phyloP scores from a whole-genome alignment of 106 monocot species.

The Allium sativum region DNA sequence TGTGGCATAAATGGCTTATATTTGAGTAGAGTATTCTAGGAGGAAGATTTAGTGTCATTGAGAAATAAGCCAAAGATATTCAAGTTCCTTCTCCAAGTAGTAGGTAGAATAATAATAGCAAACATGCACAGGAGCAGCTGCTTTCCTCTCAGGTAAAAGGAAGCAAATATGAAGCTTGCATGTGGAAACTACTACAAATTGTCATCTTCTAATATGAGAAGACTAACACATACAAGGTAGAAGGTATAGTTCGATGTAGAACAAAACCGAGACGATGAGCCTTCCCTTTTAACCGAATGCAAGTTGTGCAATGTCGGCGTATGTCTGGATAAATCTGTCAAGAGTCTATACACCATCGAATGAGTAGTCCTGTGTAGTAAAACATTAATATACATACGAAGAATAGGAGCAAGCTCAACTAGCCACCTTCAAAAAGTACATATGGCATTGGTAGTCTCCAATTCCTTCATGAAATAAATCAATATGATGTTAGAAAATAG shows the following conservation, averaged over 20 bases:
- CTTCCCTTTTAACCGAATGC: slow-evolving; percentile 51
- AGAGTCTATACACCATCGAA: slow-evolving; percentile 55
- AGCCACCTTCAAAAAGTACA: slow-evolving; percentile 49
- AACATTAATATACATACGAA: slow-evolving; percentile 32
- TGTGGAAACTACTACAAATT: slow-evolving; percentile 55
- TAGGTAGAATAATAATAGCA: slow-evolving; percentile 38
- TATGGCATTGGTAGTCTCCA: slow-evolving; percentile 63
- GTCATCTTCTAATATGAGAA: slow-evolving; percentile 65
- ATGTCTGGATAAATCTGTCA: slow-evolving; percentile 27
- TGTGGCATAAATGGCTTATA: slow-evolving; percentile 56
- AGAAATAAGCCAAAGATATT: slow-evolving; percentile 47
- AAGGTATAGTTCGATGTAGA: slow-evolving; percentile 71
- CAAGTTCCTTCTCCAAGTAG: slow-evolving; percentile 55
- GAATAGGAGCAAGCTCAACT: slow-evolving; percentile 50
- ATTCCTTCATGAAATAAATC: slow-evolving; percentile 25
- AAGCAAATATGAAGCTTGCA: slow-evolving; percentile 9
- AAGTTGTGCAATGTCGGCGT: slow-evolving; percentile 54
- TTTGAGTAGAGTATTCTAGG: slow-evolving; percentile 29
- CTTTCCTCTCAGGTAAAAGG: slow-evolving; percentile 32
- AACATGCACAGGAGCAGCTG: slow-evolving; percentile 42
- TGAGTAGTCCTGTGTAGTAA: slow-evolving; percentile 64
- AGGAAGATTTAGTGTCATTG: slow-evolving; percentile 63
- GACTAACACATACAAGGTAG: slow-evolving; percentile 61
- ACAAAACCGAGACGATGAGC: slow-evolving; percentile 30
- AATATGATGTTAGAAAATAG: background rate